Evolutionary conservation across 2,329 filamentous ascomycete species (phyloP).

Genomic region (Conoideocrella luteorostrata): DNA sequence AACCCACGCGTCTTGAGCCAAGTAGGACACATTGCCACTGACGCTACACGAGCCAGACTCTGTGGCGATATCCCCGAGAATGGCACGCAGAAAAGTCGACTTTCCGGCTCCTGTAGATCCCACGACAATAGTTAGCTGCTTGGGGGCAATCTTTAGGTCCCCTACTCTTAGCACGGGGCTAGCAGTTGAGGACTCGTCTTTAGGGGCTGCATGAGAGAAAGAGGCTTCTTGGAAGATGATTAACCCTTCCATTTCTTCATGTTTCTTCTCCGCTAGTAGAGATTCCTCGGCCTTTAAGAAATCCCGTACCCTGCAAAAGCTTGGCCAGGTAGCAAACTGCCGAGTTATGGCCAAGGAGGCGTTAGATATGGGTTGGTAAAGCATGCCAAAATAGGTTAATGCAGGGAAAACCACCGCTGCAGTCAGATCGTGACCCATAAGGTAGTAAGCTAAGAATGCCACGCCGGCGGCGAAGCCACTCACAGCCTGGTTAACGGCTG

Average conservation of each 20-base stretch:
- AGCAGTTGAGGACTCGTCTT: neutral
- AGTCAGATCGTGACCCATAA: neutral
- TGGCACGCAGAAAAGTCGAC: neutral
- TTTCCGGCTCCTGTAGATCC: neutral
- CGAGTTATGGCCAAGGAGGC: neutral
- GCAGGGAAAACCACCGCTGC: neutral
- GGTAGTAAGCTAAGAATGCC: neutral
- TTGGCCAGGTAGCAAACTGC: neutral
- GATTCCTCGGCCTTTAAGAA: neutral
- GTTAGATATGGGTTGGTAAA: neutral
- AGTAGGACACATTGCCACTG: neutral
- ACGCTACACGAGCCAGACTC: neutral
- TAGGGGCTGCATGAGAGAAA: neutral
- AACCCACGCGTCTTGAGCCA: neutral
- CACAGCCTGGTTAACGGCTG: neutral
- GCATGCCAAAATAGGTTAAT: neutral
- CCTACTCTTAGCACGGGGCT: neutral
- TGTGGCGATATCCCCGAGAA: neutral
- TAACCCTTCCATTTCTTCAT: neutral
- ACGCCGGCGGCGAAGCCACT: neutral
- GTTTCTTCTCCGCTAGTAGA: neutral
- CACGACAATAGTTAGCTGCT: neutral
- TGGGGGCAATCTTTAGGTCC: neutral
- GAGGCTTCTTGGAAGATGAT: neutral
- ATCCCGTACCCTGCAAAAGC: neutral